Evolutionary conservation across 1,139 yeast species (phyloP).

Genomic region (Zygosaccharomyces pseudobailii): DNA sequence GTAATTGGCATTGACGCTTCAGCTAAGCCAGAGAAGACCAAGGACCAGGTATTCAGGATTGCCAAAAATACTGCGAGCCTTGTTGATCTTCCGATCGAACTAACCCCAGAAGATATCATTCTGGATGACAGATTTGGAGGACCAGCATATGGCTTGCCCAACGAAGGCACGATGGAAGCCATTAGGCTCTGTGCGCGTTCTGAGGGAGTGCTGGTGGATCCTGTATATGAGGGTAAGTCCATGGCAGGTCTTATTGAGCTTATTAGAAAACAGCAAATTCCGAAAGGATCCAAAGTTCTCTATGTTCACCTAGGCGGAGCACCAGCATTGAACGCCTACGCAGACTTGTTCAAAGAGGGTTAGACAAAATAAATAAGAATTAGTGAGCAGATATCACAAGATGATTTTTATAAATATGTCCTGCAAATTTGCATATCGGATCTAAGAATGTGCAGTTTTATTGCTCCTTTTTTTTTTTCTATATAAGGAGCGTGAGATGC

Average conservation of each 20-base stretch:
- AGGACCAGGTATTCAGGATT: conserved; percentile 32
- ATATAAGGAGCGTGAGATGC: conserved; percentile 1
- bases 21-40: conserved; percentile 33
- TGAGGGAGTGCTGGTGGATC: conserved; percentile 35
- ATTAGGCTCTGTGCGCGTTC: conserved; percentile 31
- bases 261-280: conserved; percentile 27
- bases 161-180: conserved; percentile 34
- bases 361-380: conserved; percentile 1
- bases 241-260: conserved; percentile 32
- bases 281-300: conserved; percentile 29
- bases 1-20: conserved; percentile 36
- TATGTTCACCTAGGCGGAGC: conserved; percentile 34
- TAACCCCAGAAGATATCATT: conserved; percentile 24
- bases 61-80: conserved; percentile 31
- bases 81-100: conserved; percentile 25
- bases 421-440: too few species aligned
- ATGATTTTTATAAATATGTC: too few species aligned
- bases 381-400: not conserved
- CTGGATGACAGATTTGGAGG: conserved; percentile 32
- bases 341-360: conserved; percentile 6
- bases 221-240: conserved; percentile 35
- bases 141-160: conserved; percentile 34
- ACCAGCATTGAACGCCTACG: conserved; percentile 26
- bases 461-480: not conserved
- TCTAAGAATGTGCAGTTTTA: too few species aligned